Evolutionary conservation across 2,329 filamentous ascomycete species (phyloP).

Genomic region (Fusarium robinianum): DNA sequence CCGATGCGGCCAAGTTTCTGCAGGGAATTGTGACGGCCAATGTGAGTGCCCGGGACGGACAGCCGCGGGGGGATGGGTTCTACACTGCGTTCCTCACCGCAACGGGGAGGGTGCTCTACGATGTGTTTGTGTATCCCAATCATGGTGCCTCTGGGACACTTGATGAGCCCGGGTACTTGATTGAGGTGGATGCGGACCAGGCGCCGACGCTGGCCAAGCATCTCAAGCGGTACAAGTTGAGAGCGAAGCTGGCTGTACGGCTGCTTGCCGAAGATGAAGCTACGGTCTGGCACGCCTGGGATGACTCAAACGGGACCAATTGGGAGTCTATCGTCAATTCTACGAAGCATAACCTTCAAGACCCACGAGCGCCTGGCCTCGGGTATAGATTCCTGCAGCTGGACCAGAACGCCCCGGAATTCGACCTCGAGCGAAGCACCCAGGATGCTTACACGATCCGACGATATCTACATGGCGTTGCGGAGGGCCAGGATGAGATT

Average conservation of each 20-base stretch:
- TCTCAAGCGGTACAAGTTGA: slow-evolving; percentile 82
- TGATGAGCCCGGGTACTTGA: slow-evolving; percentile 56
- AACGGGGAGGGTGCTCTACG: slow-evolving; percentile 80
- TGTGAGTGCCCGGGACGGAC: slow-evolving; percentile 45
- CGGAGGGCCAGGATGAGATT: slow-evolving; percentile 86
- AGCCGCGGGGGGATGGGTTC: slow-evolving; percentile 56
- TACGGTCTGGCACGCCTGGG: slow-evolving; percentile 76
- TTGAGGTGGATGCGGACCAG: slow-evolving; percentile 80
- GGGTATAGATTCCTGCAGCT: slow-evolving; percentile 55
- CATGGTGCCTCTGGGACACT: slow-evolving; percentile 35
- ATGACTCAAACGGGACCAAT: slow-evolving; percentile 46
- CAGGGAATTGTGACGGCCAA: slow-evolving; percentile 81
- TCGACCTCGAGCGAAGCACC: slow-evolving; percentile 52
- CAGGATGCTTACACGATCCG: slow-evolving; percentile 72
- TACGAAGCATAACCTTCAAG: slow-evolving; percentile 48
- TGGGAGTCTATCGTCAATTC: slow-evolving; percentile 28
- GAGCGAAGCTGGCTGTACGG: slow-evolving; percentile 75
- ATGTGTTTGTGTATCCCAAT: slow-evolving; percentile 85
- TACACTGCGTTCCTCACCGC: slow-evolving; percentile 89
- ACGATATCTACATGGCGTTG: slow-evolving; percentile 77
- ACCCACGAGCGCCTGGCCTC: slow-evolving; percentile 59
- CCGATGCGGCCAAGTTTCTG: slow-evolving; percentile 80
- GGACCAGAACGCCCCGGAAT: slow-evolving; percentile 37
- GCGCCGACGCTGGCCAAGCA: slow-evolving; percentile 67
- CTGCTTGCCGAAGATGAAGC: slow-evolving; percentile 68